A percentile compares a stretch with the other conserved stretches of the same genome.
phyloP scores from a whole-genome alignment of 768 basidiomycete genomes.

The Boletus sensibilis region DNA sequence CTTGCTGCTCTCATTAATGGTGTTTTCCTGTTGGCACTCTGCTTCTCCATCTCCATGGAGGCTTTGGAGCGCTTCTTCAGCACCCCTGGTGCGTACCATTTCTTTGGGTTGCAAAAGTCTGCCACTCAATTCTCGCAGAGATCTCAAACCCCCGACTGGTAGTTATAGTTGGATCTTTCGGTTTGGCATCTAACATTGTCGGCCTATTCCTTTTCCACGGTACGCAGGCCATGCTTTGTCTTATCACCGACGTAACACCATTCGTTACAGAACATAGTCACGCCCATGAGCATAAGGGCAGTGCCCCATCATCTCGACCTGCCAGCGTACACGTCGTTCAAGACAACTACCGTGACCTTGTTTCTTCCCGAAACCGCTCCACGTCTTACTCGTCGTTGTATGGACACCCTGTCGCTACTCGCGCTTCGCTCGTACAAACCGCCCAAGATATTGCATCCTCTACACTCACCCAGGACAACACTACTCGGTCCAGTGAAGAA shows the following conservation, averaged over 20 bases:
- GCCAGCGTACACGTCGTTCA: slow-evolving; percentile 36
- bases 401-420: slow-evolving; percentile 71
- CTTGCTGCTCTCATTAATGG: slow-evolving; percentile 94
- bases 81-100: slow-evolving; percentile 56
- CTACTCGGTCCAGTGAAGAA: slow-evolving; percentile 34
- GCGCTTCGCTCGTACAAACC: slow-evolving; percentile 72
- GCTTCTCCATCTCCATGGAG: slow-evolving; percentile 93
- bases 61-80: slow-evolving; percentile 89
- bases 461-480: slow-evolving; percentile 7
- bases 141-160: slow-evolving; percentile 86
- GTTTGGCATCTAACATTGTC: slow-evolving; percentile 87
- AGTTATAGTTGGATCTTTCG: slow-evolving; percentile 86
- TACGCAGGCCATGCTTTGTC: slow-evolving; percentile 33
- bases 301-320: slow-evolving; percentile 36
- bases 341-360: slow-evolving; percentile 18
- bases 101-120: slow-evolving; percentile 1
- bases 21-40: slow-evolving; percentile 93
- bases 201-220: slow-evolving; percentile 96
- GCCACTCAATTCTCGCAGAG: slow-evolving; percentile 46
- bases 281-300: slow-evolving; percentile 45
- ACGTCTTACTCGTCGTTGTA: slow-evolving; percentile 62
- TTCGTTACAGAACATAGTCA: slow-evolving; percentile 63
- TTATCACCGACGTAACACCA: slow-evolving; percentile 7
- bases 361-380: slow-evolving; percentile 34
- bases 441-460: slow-evolving; percentile 74